A percentile compares a stretch with the other conserved stretches of the same genome.
phyloP scores from a whole-genome alignment of 257 asterid genomes.

The Nicotiana benthamiana region DNA sequence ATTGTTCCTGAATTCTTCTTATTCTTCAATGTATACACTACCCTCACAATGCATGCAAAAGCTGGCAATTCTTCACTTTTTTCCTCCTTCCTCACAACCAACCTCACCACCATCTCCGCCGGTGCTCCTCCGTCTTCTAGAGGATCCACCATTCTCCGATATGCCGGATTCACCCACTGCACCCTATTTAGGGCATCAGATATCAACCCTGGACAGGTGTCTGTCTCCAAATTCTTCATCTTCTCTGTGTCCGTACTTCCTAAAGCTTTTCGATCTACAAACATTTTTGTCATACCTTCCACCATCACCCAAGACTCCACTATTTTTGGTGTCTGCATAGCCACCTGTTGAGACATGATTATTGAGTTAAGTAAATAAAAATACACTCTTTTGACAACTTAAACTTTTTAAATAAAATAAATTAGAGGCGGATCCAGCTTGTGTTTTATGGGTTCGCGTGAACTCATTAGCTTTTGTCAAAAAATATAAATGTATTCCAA shows the following conservation, averaged over 20 bases:
- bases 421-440: no score
- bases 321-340: neutral
- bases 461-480: no score
- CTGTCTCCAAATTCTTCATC: conserved; percentile 6
- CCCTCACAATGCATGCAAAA: conserved; percentile 16
- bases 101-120: neutral
- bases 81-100: conserved; percentile 1
- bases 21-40: conserved; percentile 2
- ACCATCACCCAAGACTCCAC: conserved; percentile 14
- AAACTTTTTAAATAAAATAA: no score
- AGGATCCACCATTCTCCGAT: conserved; percentile 11
- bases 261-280: neutral
- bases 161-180: conserved; percentile 11
- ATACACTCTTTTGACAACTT: no score
- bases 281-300: conserved; percentile 1
- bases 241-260: conserved; percentile 12
- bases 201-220: conserved; percentile 10
- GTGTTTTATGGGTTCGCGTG: no score
- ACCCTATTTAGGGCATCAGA: conserved; percentile 7
- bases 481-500: no score
- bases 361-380: no score
- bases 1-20: conserved; percentile 1
- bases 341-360: no score
- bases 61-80: neutral
- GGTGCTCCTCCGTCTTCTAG: neutral